Conservation (phyloP, 202 grass and related monocot genomes). For the Cymbopogon flexuosus region DNA sequence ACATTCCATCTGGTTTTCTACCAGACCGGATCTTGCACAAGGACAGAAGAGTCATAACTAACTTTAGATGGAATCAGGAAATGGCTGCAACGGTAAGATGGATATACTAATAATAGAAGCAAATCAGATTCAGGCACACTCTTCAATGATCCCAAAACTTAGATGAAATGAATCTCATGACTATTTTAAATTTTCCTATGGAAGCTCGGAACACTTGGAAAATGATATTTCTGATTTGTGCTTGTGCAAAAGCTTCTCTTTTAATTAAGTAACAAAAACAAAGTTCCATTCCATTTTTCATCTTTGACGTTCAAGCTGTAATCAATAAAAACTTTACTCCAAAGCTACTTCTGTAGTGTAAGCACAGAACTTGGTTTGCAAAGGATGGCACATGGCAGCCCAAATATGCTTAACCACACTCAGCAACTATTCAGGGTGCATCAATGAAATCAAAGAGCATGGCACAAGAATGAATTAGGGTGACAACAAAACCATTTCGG, state of each 20-base stretch:
- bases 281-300: not conserved
- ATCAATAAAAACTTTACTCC: not conserved
- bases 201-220: not conserved
- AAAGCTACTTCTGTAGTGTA: not conserved
- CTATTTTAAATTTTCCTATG: not conserved
- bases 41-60: conserved; percentile 33
- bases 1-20: conserved; percentile 92
- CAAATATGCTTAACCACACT: not conserved
- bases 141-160: conserved; percentile 3
- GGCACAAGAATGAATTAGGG: not conserved
- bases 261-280: not conserved
- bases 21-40: conserved; percentile 58
- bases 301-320: not conserved
- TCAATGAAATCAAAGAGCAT: not conserved
- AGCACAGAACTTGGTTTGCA: not conserved
- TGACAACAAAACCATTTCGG: not conserved
- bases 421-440: not conserved
- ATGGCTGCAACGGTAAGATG: not conserved
- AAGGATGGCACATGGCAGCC: not conserved
- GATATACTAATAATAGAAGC: not conserved
- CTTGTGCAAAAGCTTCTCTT: not conserved
- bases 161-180: not conserved
- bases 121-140: not conserved
- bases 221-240: not conserved
- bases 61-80: conserved; percentile 25